Evolutionary conservation across 2,329 filamentous ascomycete species (phyloP).

Genomic region (Tricladium varicosporioides): DNA sequence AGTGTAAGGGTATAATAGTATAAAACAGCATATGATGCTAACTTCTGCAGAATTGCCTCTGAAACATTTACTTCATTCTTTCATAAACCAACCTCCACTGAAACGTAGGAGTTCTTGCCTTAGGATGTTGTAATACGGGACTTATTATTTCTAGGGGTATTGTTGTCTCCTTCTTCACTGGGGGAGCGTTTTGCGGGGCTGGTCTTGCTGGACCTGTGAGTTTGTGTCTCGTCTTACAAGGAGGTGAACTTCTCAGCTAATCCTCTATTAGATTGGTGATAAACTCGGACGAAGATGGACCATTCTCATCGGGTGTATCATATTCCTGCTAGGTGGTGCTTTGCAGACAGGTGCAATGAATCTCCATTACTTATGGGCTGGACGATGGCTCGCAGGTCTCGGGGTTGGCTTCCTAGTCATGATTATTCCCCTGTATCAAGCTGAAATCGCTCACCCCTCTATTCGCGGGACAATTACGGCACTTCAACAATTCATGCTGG

Average conservation of each 20-base stretch:
- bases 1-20: conserved; percentile 7
- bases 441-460: conserved; percentile 73
- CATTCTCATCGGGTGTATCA: conserved; percentile 66
- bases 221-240: background rate
- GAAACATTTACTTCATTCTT: conserved; percentile 43
- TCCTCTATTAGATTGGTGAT: conserved; percentile 47
- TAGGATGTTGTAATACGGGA: background rate
- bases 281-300: conserved; percentile 66
- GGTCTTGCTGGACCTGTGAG: conserved; percentile 43
- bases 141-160: conserved; percentile 52
- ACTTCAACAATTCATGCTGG: conserved; percentile 81
- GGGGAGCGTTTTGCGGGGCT: conserved; percentile 55
- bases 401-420: conserved; percentile 49
- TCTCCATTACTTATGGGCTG: conserved; percentile 63
- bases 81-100: conserved; percentile 29
- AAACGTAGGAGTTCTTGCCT: conserved; percentile 25
- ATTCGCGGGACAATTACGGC: conserved; percentile 72
- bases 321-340: conserved; percentile 71
- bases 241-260: background rate
- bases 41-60: conserved; percentile 43
- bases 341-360: conserved; percentile 68
- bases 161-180: conserved; percentile 76
- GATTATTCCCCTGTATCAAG: conserved; percentile 62
- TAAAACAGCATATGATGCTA: background rate
- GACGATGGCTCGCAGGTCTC: conserved; percentile 66